Evolutionary conservation across 2,329 filamentous ascomycete genomes (phyloP).

Genomic region (Scytalidium lignicola): DNA sequence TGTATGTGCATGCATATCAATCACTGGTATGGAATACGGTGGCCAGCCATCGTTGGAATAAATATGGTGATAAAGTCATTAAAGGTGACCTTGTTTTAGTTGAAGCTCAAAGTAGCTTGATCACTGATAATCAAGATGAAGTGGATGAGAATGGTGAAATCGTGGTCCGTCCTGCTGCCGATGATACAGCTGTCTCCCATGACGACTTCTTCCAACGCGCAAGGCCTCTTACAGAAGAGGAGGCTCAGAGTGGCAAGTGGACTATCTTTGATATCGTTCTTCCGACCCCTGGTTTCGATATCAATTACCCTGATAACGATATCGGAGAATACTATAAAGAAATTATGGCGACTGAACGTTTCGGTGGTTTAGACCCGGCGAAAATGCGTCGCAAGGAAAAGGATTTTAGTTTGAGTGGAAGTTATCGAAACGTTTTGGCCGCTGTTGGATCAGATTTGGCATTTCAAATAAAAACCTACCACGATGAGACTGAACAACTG

Average conservation of each 20-base stretch:
- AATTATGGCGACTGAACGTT: conserved; percentile 78
- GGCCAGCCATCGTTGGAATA: conserved; percentile 73
- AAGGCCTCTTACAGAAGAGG: conserved; percentile 68
- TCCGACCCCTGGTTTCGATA: conserved; percentile 86
- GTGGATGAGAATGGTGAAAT: conserved; percentile 34
- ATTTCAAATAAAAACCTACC: conserved; percentile 67
- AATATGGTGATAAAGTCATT: conserved; percentile 68
- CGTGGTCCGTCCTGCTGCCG: conserved; percentile 47
- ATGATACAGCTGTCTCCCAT: conserved; percentile 47
- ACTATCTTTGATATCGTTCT: conserved; percentile 85
- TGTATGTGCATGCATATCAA: conserved; percentile 98
- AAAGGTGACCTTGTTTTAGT: conserved; percentile 65
- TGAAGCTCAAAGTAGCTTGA: conserved; percentile 13
- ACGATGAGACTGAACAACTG: conserved; percentile 72
- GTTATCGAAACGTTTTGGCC: conserved; percentile 78
- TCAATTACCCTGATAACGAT: conserved; percentile 78
- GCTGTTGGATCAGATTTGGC: conserved; percentile 59
- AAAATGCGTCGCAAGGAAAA: conserved; percentile 82
- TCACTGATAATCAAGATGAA: conserved; percentile 16
- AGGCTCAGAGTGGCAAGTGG: conserved; percentile 71
- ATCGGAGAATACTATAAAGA: conserved; percentile 78
- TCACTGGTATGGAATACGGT: conserved; percentile 90
- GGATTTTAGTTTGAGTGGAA: conserved; percentile 83
- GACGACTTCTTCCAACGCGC: conserved; percentile 63
- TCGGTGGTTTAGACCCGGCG: conserved; percentile 74